Conservation (phyloP, 257 asterid genomes). For the Marsdenia floribunda region DNA sequence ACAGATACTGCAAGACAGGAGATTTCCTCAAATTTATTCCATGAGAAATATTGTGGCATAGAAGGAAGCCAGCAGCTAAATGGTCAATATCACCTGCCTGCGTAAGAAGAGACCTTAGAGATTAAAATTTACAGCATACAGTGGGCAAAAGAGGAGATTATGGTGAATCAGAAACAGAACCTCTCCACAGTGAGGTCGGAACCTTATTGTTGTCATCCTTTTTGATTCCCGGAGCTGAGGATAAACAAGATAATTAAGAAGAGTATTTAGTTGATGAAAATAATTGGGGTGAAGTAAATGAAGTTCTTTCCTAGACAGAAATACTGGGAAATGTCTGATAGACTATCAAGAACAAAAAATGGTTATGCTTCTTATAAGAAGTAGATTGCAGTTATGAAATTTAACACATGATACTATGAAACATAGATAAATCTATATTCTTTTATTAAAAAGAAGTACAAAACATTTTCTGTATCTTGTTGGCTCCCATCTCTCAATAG, state of each 20-base stretch:
- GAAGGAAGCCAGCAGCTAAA: conserved; percentile 93
- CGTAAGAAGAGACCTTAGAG: conserved; percentile 13
- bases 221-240: conserved; percentile 90
- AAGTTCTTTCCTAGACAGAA: neutral
- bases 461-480: neutral
- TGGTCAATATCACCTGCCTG: conserved; percentile 99
- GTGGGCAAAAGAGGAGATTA: conserved; percentile 11
- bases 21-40: conserved; percentile 89
- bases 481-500: neutral
- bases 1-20: conserved; percentile 85
- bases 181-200: conserved; percentile 99
- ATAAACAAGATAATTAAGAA: conserved; percentile 2
- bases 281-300: neutral
- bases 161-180: conserved; percentile 42
- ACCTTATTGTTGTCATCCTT: conserved; percentile 78
- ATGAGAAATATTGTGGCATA: conserved; percentile 83
- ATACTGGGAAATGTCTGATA: neutral
- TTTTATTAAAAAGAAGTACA: neutral
- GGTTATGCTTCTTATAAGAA: neutral
- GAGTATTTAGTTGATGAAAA: neutral
- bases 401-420: neutral
- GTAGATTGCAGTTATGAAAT: neutral
- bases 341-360: neutral
- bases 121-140: neutral
- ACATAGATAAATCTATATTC: no score